A percentile compares a stretch with the other conserved stretches of the same genome.
Conservation (phyloP, 139 green algal species). For the Parachlorella kessleri region DNA sequence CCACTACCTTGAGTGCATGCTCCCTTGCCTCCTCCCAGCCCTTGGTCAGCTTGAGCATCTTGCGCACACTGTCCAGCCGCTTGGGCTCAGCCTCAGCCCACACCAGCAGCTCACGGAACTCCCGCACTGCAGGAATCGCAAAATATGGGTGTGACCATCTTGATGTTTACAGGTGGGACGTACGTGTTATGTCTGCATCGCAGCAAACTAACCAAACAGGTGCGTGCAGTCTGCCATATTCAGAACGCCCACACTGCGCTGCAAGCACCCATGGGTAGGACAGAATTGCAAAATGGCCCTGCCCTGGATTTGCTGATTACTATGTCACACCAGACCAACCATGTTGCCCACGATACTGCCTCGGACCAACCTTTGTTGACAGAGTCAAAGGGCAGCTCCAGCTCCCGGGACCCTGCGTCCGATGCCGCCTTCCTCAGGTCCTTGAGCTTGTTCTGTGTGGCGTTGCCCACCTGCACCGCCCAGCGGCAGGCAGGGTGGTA, state of each 20-base stretch:
- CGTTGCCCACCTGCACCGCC: constrained; percentile 27
- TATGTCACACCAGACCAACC: too few relatives aligned
- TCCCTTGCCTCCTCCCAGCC: constrained; percentile 44
- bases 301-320: too few relatives aligned
- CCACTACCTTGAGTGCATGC: constrained; percentile 67
- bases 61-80: constrained; percentile 6
- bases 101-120: constrained; percentile 28
- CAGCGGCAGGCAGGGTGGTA: not conserved
- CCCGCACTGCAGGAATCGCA: constrained; percentile 6
- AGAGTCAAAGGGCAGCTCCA: constrained; percentile 19
- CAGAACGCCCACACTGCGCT: too few relatives aligned
- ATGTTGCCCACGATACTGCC: too few relatives aligned
- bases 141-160: not conserved
- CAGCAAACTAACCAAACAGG: not conserved
- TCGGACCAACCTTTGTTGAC: constrained; percentile 4
- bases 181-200: too few relatives aligned
- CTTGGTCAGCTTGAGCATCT: constrained; percentile 41
- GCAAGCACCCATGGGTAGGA: too few relatives aligned
- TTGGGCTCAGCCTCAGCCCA: constrained; percentile 16
- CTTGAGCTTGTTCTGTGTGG: constrained; percentile 52
- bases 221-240: too few relatives aligned
- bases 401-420: constrained; percentile 1
- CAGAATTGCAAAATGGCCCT: too few relatives aligned
- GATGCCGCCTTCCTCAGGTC: constrained; percentile 24
- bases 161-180: too few relatives aligned